Conservation (phyloP, 2,329 filamentous ascomycete genomes). For the Penicillium glabrum region DNA sequence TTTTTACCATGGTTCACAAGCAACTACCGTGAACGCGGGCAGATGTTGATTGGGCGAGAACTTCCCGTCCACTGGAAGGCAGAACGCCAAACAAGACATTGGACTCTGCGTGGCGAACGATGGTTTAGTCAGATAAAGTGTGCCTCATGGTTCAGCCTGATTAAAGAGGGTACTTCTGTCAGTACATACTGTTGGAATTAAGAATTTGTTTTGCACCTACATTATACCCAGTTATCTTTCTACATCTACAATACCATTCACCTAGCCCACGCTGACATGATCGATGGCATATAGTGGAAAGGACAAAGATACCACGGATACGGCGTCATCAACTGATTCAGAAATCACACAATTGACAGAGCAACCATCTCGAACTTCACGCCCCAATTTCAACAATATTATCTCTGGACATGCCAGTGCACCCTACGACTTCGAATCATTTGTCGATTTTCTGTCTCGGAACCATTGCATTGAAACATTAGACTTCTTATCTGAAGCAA, state of each 20-base stretch:
- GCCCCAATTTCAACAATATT: neutral
- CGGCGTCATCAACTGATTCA: neutral
- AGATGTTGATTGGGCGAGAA: neutral
- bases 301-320: neutral
- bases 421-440: neutral
- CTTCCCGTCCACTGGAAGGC: neutral
- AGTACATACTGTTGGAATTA: neutral
- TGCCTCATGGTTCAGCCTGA: neutral
- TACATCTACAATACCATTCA: neutral
- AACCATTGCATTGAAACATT: neutral
- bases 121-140: neutral
- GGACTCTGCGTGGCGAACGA: neutral
- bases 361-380: neutral
- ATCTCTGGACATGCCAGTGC: neutral
- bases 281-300: neutral
- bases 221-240: neutral
- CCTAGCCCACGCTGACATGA: neutral
- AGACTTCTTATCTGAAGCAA: neutral
- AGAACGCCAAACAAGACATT: neutral
- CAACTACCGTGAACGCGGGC: neutral
- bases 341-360: neutral
- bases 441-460: neutral
- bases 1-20: neutral
- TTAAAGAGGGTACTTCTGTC: neutral
- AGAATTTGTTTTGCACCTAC: neutral